A percentile compares a stretch with the other conserved stretches of the same genome.
These are phyloP conservation scores for Phytophthora fragariaefolia DNA, from an alignment of 352 stramenopile genomes.

Conservation along the genomic window DNA sequence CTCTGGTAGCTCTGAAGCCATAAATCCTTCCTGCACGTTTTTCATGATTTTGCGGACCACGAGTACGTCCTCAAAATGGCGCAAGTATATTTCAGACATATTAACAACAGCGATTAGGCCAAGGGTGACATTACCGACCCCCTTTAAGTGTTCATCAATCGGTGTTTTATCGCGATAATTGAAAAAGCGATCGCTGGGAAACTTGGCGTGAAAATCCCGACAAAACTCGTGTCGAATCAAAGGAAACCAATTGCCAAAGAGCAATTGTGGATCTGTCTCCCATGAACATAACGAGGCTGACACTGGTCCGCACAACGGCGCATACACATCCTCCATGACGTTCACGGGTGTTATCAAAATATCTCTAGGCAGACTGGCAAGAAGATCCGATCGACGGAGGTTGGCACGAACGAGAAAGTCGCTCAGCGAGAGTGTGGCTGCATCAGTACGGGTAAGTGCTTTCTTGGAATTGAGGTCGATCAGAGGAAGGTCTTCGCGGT, in stretches of 20 bases:
- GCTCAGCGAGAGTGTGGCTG: constrained; percentile 10
- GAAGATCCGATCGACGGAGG: constrained; percentile 26
- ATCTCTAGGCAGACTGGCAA: constrained; percentile 10
- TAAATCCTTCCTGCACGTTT: constrained; percentile 34
- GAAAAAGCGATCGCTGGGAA: constrained; percentile 39
- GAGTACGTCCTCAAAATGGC: constrained; percentile 34
- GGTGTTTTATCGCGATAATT: constrained; percentile 12
- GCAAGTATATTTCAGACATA: constrained; percentile 31
- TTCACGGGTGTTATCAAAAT: constrained; percentile 26
- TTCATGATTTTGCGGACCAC: constrained; percentile 47
- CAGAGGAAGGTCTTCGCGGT: constrained; percentile 26
- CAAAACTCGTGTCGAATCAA: constrained; percentile 43
- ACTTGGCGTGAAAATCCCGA: constrained; percentile 29
- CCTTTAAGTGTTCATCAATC: constrained; percentile 25
- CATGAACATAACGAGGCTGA: constrained; percentile 9
- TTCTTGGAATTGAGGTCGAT: constrained; percentile 23
- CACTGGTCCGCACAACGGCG: constrained; percentile 33
- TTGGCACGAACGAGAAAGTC: constrained; percentile 41
- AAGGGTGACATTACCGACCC: constrained; percentile 28
- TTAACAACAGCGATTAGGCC: constrained; percentile 32
- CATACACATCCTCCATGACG: constrained; percentile 26
- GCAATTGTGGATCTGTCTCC: constrained; percentile 28
- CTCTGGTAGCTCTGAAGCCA: constrained; percentile 12
- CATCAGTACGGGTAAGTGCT: not conserved
- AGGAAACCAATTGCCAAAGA: constrained; percentile 47